Conservation (phyloP, 2,329 filamentous ascomycete genomes). For the Cryphonectria parasitica region DNA sequence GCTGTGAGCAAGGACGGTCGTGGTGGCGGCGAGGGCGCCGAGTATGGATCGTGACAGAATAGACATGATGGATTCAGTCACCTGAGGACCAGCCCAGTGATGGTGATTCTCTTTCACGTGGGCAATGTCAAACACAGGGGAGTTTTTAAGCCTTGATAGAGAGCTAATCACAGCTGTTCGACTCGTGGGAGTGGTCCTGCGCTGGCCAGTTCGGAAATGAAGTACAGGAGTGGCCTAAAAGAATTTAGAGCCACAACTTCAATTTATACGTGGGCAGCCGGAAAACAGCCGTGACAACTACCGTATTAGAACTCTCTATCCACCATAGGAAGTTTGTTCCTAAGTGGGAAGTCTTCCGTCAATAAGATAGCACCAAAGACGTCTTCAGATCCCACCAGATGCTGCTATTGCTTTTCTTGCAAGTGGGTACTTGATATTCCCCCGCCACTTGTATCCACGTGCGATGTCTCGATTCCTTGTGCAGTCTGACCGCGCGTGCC, state of each 20-base stretch:
- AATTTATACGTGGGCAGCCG: background rate
- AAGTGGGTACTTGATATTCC: background rate
- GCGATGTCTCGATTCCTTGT: background rate
- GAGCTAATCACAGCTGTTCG: background rate
- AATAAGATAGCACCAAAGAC: background rate
- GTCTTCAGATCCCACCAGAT: background rate
- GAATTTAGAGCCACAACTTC: background rate
- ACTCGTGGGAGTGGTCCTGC: background rate
- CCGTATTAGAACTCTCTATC: background rate
- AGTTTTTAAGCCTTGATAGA: background rate
- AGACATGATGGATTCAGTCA: slow-evolving; percentile 10
- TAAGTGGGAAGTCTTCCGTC: slow-evolving; percentile 2
- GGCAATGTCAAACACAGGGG: background rate
- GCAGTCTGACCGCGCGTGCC: background rate
- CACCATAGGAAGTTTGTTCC: background rate
- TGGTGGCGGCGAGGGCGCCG: slow-evolving; percentile 8
- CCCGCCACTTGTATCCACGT: background rate
- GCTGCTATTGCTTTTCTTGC: background rate
- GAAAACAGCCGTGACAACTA: background rate
- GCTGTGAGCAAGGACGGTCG: slow-evolving; percentile 19
- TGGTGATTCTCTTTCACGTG: background rate
- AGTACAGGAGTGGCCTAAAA: background rate
- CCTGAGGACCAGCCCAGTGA: background rate
- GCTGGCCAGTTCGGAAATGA: background rate
- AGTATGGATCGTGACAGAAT: slow-evolving; percentile 1